Evolutionary conservation across 2,329 filamentous ascomycete species (phyloP), one percentile per base, ranked within the genome.

Genomic region (Diaporthe ampelina): DNA sequence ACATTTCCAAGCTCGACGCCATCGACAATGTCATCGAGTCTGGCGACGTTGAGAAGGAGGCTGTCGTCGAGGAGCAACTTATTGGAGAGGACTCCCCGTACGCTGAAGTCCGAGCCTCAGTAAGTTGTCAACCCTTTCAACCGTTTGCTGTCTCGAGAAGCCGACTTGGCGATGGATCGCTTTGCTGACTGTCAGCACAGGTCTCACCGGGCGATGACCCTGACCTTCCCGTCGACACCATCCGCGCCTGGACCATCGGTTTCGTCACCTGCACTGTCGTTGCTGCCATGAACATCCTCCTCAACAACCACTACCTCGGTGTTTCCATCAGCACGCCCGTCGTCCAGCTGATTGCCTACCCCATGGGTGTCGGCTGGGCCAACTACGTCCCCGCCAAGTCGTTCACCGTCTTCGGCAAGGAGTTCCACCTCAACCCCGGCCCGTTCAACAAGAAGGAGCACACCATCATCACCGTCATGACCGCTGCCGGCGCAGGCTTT

Each of bases 401-500:
- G 3, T 74, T 75, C 67, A 56, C 19, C 13, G 7, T 75, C 3
- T 58, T 73, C 17, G 73, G 69, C n/a, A 69, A 48, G 29, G 59
- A 71, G n/a, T 50, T 73, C 43, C 19, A 8, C 21, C 61, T 74
- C 40, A 74, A 74, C 54, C 73, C 73, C 1, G 73, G 73, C 19
- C 73, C 73, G 1, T 74, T 71, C 69, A 74, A 71, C 54, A 59
- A 71, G 50, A 74, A 74, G 24, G 73, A 74, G n/a, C 73, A 74
- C 61, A 74, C 73, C 48, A 69, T 74, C 43, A 74, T 81, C 73
- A 68, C 63, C 0, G 32, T 68, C n/a, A 68, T 68, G 63, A 68
- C 63, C 5, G 63, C 63, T 10, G 63, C 63, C n/a, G 63, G 63
- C 19, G 63, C 63, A 2, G 63, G 63, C n/a, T 78, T 80, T 65